Evolutionary conservation across 805 yeast species (phyloP).

Genomic region (Cyberlindnera nakhonratchasimensis): DNA sequence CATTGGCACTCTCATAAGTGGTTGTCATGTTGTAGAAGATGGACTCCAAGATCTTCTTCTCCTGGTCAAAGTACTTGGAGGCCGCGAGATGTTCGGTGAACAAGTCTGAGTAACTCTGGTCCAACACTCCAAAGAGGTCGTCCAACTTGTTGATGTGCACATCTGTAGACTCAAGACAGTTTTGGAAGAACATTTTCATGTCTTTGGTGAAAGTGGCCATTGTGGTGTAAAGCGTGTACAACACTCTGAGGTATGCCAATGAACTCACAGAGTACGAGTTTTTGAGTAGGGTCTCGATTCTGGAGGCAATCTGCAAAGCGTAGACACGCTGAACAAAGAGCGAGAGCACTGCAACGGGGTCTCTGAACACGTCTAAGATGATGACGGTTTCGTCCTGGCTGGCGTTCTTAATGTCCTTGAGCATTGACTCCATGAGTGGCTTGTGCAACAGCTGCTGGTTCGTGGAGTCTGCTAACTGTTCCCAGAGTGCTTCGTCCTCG

Average conservation of each 20-base stretch:
- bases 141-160: constrained; percentile 35
- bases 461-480: constrained; percentile 55
- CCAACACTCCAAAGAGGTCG: constrained; percentile 49
- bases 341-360: constrained; percentile 61
- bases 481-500: constrained; percentile 54
- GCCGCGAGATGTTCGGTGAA: constrained; percentile 69
- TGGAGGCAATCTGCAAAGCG: constrained; percentile 63
- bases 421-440: constrained; percentile 45
- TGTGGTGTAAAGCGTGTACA: constrained; percentile 62
- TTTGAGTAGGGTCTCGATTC: constrained; percentile 54
- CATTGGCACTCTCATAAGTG: constrained; percentile 31
- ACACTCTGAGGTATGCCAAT: constrained; percentile 70
- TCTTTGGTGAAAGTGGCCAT: constrained; percentile 60
- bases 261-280: constrained; percentile 60
- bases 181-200: constrained; percentile 55
- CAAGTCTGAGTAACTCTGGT: constrained; percentile 67
- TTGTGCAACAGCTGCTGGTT: constrained; percentile 47
- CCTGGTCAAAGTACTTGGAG: constrained; percentile 64
- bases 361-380: constrained; percentile 68
- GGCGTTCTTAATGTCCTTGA: constrained; percentile 55
- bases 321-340: constrained; percentile 72
- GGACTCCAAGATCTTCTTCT: constrained; percentile 60
- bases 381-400: constrained; percentile 70
- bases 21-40: constrained; percentile 32
- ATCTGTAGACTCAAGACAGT: constrained; percentile 38